Evolutionary conservation across 2,329 filamentous ascomycete species (phyloP).

Genomic region (Verticillium nubilum): DNA sequence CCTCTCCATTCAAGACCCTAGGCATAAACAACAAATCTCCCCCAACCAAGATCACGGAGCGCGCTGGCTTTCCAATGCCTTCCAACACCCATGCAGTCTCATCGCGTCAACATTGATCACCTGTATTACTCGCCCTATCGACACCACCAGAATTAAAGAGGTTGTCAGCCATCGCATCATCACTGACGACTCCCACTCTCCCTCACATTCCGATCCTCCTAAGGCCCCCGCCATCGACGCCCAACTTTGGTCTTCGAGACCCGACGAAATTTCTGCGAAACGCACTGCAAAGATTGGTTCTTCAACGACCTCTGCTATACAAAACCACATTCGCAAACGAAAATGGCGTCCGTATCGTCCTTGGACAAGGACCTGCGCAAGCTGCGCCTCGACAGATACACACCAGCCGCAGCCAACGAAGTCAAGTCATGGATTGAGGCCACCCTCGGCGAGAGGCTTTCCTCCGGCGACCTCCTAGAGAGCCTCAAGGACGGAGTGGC

Average conservation of each 20-base stretch:
- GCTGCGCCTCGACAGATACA: conserved; percentile 89
- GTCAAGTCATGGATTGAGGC: conserved; percentile 81
- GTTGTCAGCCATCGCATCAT: neutral
- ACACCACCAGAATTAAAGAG: neutral
- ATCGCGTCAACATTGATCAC: neutral
- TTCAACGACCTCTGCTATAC: neutral
- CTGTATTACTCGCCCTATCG: neutral
- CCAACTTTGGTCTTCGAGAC: neutral
- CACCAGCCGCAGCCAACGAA: conserved; percentile 82
- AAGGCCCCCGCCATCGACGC: neutral
- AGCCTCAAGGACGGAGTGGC: conserved; percentile 85
- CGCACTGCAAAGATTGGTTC: neutral
- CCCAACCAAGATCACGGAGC: conserved; percentile 1
- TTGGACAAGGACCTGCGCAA: conserved; percentile 94
- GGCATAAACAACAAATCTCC: conserved; percentile 11
- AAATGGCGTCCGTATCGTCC: conserved; percentile 89
- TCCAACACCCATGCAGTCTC: neutral
- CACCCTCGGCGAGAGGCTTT: conserved; percentile 66
- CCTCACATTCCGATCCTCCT: conserved; percentile 1
- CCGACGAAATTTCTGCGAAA: neutral
- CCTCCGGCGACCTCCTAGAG: conserved; percentile 73
- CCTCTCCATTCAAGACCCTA: neutral
- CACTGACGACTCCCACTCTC: conserved; percentile 1
- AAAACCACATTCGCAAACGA: neutral
- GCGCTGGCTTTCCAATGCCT: conserved; percentile 1